Evolutionary conservation across 2,329 filamentous ascomycete genomes (phyloP).

Genomic region (Sarocladiaceae sp.): DNA sequence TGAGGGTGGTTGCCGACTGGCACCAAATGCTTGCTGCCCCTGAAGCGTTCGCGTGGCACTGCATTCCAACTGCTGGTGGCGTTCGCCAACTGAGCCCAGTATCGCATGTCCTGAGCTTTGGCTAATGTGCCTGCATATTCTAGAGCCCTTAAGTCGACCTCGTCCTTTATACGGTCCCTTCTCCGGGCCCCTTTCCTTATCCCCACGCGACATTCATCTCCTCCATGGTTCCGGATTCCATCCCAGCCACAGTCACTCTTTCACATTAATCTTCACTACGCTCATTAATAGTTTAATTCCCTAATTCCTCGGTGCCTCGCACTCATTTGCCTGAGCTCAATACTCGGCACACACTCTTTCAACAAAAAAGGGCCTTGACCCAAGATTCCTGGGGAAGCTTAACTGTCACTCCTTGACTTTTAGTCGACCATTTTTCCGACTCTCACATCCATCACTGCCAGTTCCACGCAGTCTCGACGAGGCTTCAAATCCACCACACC

Average conservation of each 20-base stretch:
- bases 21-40: conserved; percentile 5
- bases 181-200: conserved; percentile 36
- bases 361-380: conserved; percentile 28
- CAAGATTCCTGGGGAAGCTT: conserved; percentile 49
- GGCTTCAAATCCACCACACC: conserved; percentile 17
- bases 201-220: conserved; percentile 22
- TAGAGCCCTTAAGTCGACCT: conserved; percentile 39
- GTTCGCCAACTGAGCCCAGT: conserved; percentile 1
- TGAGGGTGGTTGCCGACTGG: conserved; percentile 4
- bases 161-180: conserved; percentile 37
- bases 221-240: conserved; percentile 38
- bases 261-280: conserved; percentile 44
- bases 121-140: conserved; percentile 24
- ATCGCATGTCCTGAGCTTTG: conserved; percentile 11
- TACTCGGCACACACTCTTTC: conserved; percentile 31
- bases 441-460: conserved; percentile 17
- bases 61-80: conserved; percentile 7
- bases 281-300: conserved; percentile 55
- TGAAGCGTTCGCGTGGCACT: conserved; percentile 6
- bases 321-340: conserved; percentile 25
- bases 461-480: conserved; percentile 10
- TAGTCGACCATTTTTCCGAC: conserved; percentile 17
- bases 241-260: conserved; percentile 53
- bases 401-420: conserved; percentile 38
- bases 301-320: conserved; percentile 37